Evolutionary conservation across 441 rosid genomes (phyloP).

Genomic region (Croton laevigatus): DNA sequence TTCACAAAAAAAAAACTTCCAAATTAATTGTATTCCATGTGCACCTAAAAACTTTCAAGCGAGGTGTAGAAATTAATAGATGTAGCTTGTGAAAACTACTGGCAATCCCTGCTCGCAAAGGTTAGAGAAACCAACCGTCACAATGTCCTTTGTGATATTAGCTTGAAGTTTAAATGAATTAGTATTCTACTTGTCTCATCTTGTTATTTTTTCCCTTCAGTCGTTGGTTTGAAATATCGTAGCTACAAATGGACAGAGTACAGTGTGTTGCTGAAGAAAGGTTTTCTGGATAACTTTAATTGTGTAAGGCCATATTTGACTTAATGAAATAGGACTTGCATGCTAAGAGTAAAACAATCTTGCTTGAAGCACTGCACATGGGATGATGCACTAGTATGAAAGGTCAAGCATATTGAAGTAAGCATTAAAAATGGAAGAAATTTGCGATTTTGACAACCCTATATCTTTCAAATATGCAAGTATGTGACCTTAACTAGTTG

Average conservation of each 20-base stretch:
- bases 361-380: neutral
- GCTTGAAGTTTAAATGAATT: neutral
- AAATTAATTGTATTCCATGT: neutral
- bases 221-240: neutral
- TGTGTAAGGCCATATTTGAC: neutral
- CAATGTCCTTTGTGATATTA: neutral
- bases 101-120: neutral
- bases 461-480: neutral
- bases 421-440: neutral
- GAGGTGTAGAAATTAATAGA: neutral
- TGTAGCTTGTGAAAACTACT: neutral
- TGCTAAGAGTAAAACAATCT: neutral
- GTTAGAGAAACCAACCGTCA: neutral
- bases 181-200: neutral
- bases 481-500: neutral
- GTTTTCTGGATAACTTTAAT: neutral
- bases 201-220: neutral
- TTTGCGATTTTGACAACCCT: neutral
- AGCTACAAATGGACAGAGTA: neutral
- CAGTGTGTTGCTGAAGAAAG: neutral
- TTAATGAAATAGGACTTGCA: neutral
- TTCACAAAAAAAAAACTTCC: neutral
- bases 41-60: neutral
- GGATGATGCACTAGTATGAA: neutral
- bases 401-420: neutral